phyloP scores from a whole-genome alignment of 1,284 basidiomycete genomes.

The Leccinum griseonigrum region DNA sequence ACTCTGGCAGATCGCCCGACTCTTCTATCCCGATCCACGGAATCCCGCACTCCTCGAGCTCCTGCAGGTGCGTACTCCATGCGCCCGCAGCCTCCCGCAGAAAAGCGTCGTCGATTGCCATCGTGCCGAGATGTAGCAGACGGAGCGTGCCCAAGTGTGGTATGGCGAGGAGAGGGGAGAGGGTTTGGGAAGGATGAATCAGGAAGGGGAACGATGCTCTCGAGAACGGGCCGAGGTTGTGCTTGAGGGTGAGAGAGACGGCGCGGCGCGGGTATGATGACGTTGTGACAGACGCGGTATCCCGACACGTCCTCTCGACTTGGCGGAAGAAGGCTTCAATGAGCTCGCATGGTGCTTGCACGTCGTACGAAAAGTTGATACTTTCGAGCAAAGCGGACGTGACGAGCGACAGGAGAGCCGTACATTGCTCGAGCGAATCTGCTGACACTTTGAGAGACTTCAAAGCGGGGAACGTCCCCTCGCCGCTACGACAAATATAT shows the following conservation, averaged over 20 bases:
- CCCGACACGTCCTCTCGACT: conserved; percentile 16
- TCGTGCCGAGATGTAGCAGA: conserved; percentile 27
- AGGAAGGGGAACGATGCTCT: conserved; percentile 22
- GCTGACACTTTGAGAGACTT: conserved; percentile 24
- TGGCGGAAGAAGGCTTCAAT: conserved; percentile 29
- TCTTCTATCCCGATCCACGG: conserved; percentile 27
- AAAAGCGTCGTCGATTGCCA: conserved; percentile 29
- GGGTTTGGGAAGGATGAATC: conserved; percentile 20
- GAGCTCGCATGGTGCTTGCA: conserved; percentile 22
- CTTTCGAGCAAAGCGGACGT: conserved; percentile 20
- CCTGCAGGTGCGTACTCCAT: conserved; percentile 26
- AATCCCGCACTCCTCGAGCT: conserved; percentile 28
- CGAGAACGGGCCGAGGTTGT: conserved; percentile 21
- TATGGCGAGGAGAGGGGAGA: conserved; percentile 25
- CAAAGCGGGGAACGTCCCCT: conserved; percentile 21
- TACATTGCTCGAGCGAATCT: conserved; percentile 29
- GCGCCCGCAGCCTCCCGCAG: conserved; percentile 25
- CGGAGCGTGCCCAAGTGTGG: conserved; percentile 19
- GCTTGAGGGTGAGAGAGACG: conserved; percentile 29
- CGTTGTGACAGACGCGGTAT: not conserved
- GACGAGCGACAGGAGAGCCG: conserved; percentile 24
- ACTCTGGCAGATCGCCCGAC: conserved; percentile 11
- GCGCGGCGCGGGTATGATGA: not conserved
- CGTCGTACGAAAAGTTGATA: conserved; percentile 29
- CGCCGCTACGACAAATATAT: not conserved